These are phyloP conservation scores for Spongiforma sp. DNA, from an alignment of 1,284 basidiomycete genomes.

Conservation along the genomic window DNA sequence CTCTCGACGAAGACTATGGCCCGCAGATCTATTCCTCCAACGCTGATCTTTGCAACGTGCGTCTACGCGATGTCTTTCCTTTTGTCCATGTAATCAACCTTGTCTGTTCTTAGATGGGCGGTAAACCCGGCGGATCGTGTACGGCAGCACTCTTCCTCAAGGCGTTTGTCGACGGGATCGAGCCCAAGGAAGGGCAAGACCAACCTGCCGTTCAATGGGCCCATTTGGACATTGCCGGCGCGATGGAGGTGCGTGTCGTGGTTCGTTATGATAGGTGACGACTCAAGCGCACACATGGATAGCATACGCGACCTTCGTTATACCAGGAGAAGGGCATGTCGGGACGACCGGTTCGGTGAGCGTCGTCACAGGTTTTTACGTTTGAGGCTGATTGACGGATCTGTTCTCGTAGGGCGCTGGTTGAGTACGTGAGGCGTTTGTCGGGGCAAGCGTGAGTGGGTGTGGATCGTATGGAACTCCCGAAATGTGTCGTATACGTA, in stretches of 20 bases:
- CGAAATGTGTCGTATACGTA: no score
- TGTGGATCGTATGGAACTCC: no score
- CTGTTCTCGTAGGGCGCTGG: conserved; percentile 22
- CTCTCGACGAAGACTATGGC: conserved; percentile 79
- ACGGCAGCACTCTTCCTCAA: conserved; percentile 92
- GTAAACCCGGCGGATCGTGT: conserved; percentile 73
- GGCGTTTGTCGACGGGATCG: conserved; percentile 78
- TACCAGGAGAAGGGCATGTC: conserved; percentile 84
- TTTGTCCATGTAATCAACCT: conserved; percentile 4
- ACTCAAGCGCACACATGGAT: conserved; percentile 1
- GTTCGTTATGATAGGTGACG: neutral
- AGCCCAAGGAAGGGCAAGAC: conserved; percentile 51
- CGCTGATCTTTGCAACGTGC: conserved; percentile 83
- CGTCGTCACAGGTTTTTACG: no score
- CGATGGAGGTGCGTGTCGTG: conserved; percentile 66
- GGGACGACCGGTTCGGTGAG: conserved; percentile 69
- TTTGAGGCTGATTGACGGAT: neutral
- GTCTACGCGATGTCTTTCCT: conserved; percentile 23
- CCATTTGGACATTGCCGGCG: conserved; percentile 86
- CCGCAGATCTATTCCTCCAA: conserved; percentile 80
- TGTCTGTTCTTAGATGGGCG: conserved; percentile 58
- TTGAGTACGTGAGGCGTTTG: conserved; percentile 32
- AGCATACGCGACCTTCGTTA: conserved; percentile 58
- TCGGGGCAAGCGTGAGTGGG: no score
- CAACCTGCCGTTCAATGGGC: conserved; percentile 71